Base-by-base conservation (phyloP, 164 flowering plant genomes). In the Pachysandra terminalis region DNA sequence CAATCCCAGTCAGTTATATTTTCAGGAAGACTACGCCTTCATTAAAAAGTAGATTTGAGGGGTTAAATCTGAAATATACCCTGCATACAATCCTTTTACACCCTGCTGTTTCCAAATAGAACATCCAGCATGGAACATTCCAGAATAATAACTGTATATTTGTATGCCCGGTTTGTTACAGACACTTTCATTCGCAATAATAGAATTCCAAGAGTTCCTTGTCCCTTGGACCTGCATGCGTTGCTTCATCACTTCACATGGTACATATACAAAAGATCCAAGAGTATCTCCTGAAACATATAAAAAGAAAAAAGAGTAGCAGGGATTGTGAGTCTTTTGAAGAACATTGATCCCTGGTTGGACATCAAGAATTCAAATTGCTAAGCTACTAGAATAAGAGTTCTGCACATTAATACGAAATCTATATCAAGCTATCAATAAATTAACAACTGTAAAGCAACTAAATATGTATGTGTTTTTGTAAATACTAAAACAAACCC, bases 221-320 rank as follows among this genome's bases (percentile, higher is more conserved):
- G 97, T 80, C 63, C 98, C 98, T 81, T 93, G 98, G 68, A 93
- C 83, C 78, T 93, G 98, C 98, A 93, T 93, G n/a, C 97, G 87
- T 71, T 87, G 98, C 81, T 93, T 93, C 74, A 93, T 83, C 79
- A 93, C 97, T 85, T 93, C 98, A 79, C 97, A 93, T 24, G 98
- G 98, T 66, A 93, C 98, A 74, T 89, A 93, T 32, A 93, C 73
- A 79, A 89, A 79, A 63, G 98, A 93, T 70, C 98, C 98, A 75
- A 90, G 90, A 62, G 98, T 87, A 78, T 93, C 98, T 68, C 98
- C 98, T 93, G 84, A 53, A 78, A 77, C 49, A 82, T 45, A 56
- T 17, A 63, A 55, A 68, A 23, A 75, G 51, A 9, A 64, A 9
- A 63, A 40, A 55, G n/a, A 66, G 24, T 21, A 23, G 23, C n/a